Evolutionary conservation across 2,329 filamentous ascomycete genomes (phyloP).

Genomic region (Rosellinia necatrix): DNA sequence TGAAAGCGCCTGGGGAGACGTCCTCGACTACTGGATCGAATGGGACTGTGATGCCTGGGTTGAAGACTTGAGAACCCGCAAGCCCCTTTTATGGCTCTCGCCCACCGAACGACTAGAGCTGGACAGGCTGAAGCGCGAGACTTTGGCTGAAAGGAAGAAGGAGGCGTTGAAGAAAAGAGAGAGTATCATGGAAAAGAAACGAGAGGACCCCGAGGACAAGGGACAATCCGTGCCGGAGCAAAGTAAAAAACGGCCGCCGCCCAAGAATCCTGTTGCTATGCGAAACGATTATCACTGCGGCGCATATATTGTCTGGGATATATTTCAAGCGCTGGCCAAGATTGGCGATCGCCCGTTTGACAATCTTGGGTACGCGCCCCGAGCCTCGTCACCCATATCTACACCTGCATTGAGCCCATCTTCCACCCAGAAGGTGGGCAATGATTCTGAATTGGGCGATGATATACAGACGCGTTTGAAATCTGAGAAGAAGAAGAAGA

Average conservation of each 20-base stretch:
- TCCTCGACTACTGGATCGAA: constrained; percentile 75
- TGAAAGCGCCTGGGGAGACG: constrained; percentile 72
- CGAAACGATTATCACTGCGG: constrained; percentile 42
- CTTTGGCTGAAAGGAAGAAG: constrained; percentile 37
- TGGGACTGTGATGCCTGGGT: constrained; percentile 80
- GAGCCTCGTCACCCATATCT: constrained; percentile 40
- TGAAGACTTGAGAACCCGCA: constrained; percentile 61
- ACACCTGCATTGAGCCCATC: constrained; percentile 38
- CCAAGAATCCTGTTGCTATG: constrained; percentile 41
- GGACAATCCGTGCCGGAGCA: constrained; percentile 28
- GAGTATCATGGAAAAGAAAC: constrained; percentile 32
- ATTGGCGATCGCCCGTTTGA: constrained; percentile 41
- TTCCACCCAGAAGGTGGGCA: constrained; percentile 21
- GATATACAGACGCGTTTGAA: neutral
- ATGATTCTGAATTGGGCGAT: neutral
- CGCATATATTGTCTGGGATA: constrained; percentile 41
- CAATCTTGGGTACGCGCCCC: constrained; percentile 42
- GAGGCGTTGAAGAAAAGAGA: constrained; percentile 36
- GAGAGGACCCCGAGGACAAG: constrained; percentile 31
- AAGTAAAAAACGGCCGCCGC: constrained; percentile 32
- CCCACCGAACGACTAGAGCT: constrained; percentile 47
- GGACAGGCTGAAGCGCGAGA: constrained; percentile 48
- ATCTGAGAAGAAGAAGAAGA: constrained; percentile 13
- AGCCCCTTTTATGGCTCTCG: constrained; percentile 64
- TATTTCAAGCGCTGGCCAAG: constrained; percentile 40